These are phyloP conservation scores for Apiospora marii DNA, from an alignment of 2,329 filamentous ascomycete species.

Conservation along the genomic window DNA sequence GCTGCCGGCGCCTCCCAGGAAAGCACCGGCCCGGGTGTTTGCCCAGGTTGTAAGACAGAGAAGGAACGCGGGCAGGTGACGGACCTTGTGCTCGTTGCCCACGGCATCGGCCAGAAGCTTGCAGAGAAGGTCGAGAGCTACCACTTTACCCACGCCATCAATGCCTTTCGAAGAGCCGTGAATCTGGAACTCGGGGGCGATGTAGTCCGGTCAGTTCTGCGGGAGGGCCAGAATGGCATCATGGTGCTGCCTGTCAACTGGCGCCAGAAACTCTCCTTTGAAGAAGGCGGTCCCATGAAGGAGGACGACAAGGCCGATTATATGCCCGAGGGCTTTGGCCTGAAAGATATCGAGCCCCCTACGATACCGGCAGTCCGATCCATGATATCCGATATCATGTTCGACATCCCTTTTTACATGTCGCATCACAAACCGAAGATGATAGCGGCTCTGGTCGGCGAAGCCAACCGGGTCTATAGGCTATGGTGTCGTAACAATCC, in stretches of 20 bases:
- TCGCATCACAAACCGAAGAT: conserved; percentile 96
- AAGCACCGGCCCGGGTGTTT: conserved; percentile 40
- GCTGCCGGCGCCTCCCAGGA: conserved; percentile 39
- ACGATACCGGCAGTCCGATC: conserved; percentile 92
- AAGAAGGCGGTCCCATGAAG: conserved; percentile 73
- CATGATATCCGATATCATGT: conserved; percentile 96
- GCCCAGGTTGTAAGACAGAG: conserved; percentile 69
- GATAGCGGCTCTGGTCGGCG: conserved; percentile 85
- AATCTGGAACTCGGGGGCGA: conserved; percentile 83
- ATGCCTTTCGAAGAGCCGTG: conserved; percentile 83
- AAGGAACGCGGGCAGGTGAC: conserved; percentile 75
- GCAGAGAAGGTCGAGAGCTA: conserved; percentile 95
- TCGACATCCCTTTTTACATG: conserved; percentile 97
- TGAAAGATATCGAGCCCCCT: conserved; percentile 91
- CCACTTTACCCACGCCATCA: conserved; percentile 96
- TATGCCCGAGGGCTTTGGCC: conserved; percentile 63
- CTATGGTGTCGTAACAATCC: conserved; percentile 96
- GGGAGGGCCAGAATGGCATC: conserved; percentile 82
- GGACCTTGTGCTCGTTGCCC: conserved; percentile 88
- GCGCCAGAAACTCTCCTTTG: conserved; percentile 87
- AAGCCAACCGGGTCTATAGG: conserved; percentile 95
- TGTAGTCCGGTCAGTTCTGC: conserved; percentile 76
- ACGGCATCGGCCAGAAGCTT: conserved; percentile 96
- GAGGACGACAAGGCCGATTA: conserved; percentile 62
- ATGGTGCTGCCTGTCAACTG: conserved; percentile 97